phyloP scores from a whole-genome alignment of 1,284 basidiomycete species.

The Peniophora sp. region DNA sequence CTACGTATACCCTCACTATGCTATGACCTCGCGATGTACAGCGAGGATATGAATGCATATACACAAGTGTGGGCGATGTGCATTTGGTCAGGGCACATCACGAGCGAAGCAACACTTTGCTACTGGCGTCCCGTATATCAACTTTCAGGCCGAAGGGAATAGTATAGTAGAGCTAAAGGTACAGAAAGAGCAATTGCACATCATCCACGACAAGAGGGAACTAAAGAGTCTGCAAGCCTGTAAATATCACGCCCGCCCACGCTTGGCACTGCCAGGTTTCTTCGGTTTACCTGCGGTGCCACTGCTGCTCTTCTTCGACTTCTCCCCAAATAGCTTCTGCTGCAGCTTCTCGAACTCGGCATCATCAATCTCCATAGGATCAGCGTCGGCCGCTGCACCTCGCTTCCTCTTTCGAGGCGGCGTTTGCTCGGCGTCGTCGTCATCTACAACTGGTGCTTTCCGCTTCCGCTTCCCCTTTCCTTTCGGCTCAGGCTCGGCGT shows the following conservation, averaged over 20 bases:
- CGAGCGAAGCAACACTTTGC: no score
- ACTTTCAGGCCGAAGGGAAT: no score
- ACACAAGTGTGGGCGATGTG: background rate
- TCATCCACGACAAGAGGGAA: no score
- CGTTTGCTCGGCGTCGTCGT: constrained; percentile 30
- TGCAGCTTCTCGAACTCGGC: constrained; percentile 62
- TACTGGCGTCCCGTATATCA: no score
- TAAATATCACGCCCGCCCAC: constrained; percentile 11
- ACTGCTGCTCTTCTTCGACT: constrained; percentile 15
- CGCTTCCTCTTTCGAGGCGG: constrained; percentile 46
- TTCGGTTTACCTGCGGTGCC: constrained; percentile 21
- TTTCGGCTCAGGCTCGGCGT: constrained; percentile 41
- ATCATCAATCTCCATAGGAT: constrained; percentile 56
- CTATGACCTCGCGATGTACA: background rate
- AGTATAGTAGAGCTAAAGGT: no score
- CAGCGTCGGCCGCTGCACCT: constrained; percentile 20
- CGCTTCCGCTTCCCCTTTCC: constrained; percentile 37
- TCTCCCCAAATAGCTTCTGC: constrained; percentile 44
- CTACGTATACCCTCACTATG: no score
- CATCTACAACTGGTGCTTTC: constrained; percentile 31
- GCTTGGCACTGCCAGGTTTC: constrained; percentile 22
- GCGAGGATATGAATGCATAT: constrained; percentile 7
- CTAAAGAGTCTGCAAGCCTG: no score
- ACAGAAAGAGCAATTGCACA: no score
- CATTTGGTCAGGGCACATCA: no score